Conservation (phyloP, 139 green algal species). For the Chlamydomonas incerta region DNA sequence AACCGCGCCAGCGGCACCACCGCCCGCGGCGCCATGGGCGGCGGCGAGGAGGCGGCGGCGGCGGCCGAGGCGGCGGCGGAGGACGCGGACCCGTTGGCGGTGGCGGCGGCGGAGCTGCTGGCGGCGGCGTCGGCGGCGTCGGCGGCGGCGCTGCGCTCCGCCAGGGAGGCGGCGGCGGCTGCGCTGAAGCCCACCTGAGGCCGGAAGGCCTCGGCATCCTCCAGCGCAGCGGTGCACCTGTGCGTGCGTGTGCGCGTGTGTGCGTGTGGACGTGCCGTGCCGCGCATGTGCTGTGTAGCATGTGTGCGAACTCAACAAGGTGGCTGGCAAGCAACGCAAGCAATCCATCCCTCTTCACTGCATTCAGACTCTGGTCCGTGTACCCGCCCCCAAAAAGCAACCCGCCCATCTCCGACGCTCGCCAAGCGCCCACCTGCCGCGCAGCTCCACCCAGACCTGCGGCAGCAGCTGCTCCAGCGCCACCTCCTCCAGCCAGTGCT, state of each 20-base stretch:
- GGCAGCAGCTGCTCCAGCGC: conserved; percentile 69
- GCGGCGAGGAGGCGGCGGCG: neutral
- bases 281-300: too few relatives aligned
- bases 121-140: neutral
- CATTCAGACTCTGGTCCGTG: too few relatives aligned
- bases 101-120: neutral
- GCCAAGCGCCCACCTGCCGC: conserved; percentile 49
- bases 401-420: too few relatives aligned
- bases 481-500: conserved; percentile 29
- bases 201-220: conserved; percentile 68
- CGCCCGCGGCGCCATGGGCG: neutral
- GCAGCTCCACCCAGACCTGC: conserved; percentile 68
- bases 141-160: neutral
- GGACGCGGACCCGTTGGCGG: neutral
- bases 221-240: conserved; percentile 59
- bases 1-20: conserved; percentile 30
- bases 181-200: conserved; percentile 28
- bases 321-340: too few relatives aligned
- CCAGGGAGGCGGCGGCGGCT: neutral
- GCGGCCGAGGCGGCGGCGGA: neutral
- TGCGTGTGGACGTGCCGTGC: too few relatives aligned
- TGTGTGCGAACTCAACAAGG: too few relatives aligned
- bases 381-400: too few relatives aligned
- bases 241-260: too few relatives aligned
- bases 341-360: too few relatives aligned